phyloP scores from a whole-genome alignment of 441 rosid genomes.

The Syzygium malaccense region DNA sequence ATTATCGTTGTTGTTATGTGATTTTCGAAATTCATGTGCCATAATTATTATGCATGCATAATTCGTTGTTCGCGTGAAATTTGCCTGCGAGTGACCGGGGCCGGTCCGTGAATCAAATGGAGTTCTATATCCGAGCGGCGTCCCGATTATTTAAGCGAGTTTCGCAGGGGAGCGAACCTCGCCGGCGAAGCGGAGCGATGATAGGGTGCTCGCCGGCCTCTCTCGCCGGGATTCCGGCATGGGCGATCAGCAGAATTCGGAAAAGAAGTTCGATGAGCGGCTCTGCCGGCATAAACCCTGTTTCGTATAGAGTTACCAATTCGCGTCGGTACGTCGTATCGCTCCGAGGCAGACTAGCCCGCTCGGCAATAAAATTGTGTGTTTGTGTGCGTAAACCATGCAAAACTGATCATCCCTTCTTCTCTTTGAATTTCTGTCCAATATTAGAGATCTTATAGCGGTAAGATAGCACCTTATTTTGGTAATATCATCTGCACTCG shows the following conservation, averaged over 20 bases:
- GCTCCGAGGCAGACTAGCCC: background rate
- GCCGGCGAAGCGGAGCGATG: rapidly evolving
- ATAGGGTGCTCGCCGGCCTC: background rate
- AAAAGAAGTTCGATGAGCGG: no score
- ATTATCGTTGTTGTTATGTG: background rate
- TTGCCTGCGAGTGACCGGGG: background rate
- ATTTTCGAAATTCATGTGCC: background rate
- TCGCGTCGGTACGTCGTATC: background rate
- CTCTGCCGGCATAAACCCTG: background rate
- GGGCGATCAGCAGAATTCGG: background rate
- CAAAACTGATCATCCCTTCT: no score
- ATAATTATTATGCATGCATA: background rate
- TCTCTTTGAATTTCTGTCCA: no score
- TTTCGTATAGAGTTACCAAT: no score
- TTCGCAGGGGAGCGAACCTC: rapidly evolving
- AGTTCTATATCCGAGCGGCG: background rate
- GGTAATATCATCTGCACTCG: no score
- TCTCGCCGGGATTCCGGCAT: background rate
- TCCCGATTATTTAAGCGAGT: background rate
- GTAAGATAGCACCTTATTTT: no score
- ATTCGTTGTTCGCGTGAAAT: background rate
- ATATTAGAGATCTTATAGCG: no score
- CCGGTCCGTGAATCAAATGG: background rate
- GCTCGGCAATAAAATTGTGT: no score
- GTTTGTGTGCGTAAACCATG: no score